Conservation (phyloP, 352 stramenopile genomes). For the Phytophthora citricola region DNA sequence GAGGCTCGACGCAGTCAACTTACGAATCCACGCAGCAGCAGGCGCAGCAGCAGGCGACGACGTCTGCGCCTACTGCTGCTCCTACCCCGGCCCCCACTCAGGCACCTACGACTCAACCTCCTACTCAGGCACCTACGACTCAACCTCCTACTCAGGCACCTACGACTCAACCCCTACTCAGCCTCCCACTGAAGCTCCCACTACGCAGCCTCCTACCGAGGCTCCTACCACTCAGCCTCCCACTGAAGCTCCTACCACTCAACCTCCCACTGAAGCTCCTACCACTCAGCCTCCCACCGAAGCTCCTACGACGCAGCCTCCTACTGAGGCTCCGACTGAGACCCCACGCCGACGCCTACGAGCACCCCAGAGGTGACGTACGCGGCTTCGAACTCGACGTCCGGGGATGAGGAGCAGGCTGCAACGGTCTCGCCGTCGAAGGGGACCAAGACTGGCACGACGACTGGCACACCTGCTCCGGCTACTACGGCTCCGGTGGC, state of each 20-base stretch:
- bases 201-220: neutral
- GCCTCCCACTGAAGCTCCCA: neutral
- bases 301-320: neutral
- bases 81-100: neutral
- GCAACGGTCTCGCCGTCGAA: conserved; percentile 24
- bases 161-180: neutral
- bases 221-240: neutral
- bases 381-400: conserved; percentile 26
- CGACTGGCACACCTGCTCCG: conserved; percentile 3
- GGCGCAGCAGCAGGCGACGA: neutral
- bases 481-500: conserved; percentile 2
- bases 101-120: neutral
- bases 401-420: conserved; percentile 23
- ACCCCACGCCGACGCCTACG: conserved; percentile 14
- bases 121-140: conserved; percentile 1
- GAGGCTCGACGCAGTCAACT: neutral
- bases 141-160: neutral
- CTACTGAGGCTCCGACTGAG: conserved; percentile 5
- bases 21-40: conserved; percentile 3
- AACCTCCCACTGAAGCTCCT: neutral
- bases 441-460: conserved; percentile 10
- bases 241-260: conserved; percentile 5
- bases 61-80: neutral
- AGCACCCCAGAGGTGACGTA: conserved; percentile 17
- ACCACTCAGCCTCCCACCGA: neutral